Evolutionary conservation across 208 protist genomes (phyloP).

Genomic region (Wallacemonas sp.): DNA sequence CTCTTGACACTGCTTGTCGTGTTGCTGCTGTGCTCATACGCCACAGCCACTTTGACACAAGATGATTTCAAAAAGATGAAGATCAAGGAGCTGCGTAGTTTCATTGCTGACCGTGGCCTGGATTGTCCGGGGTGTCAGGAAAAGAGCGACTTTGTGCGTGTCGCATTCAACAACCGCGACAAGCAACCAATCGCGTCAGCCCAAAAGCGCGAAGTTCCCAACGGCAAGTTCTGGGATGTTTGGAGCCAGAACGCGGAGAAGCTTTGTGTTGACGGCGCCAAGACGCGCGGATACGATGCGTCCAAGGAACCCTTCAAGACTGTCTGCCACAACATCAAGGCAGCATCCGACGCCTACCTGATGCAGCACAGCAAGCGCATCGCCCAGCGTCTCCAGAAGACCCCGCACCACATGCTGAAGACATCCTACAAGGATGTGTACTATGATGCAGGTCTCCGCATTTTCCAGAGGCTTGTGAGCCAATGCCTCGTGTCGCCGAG

Average conservation of each 20-base stretch:
- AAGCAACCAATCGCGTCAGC: constrained; percentile 53
- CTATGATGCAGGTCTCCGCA: constrained; percentile 65
- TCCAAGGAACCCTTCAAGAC: constrained; percentile 34
- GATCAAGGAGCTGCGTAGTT: constrained; percentile 81
- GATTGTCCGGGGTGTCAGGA: constrained; percentile 80
- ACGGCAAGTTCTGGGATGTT: constrained; percentile 73
- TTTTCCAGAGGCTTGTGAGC: constrained; percentile 55
- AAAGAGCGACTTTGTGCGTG: constrained; percentile 87
- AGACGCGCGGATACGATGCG: constrained; percentile 46
- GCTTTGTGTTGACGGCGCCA: constrained; percentile 52
- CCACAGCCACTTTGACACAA: constrained; percentile 34
- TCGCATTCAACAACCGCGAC: constrained; percentile 71
- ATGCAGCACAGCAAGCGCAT: constrained; percentile 83
- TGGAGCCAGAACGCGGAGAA: constrained; percentile 61
- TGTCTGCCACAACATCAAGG: constrained; percentile 54
- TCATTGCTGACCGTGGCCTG: constrained; percentile 75
- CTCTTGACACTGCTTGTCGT: constrained; percentile 19
- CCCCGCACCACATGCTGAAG: constrained; percentile 61
- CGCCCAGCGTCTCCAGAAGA: constrained; percentile 77
- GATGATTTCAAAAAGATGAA: constrained; percentile 88
- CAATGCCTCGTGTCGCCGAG: constrained; percentile 67
- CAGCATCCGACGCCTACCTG: constrained; percentile 68
- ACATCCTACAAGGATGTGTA: constrained; percentile 88
- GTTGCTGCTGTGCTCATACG: neutral
- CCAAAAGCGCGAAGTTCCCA: constrained; percentile 62